Conservation (phyloP, 169 alveolate genomes). For the Plasmodium cynomolgi region DNA sequence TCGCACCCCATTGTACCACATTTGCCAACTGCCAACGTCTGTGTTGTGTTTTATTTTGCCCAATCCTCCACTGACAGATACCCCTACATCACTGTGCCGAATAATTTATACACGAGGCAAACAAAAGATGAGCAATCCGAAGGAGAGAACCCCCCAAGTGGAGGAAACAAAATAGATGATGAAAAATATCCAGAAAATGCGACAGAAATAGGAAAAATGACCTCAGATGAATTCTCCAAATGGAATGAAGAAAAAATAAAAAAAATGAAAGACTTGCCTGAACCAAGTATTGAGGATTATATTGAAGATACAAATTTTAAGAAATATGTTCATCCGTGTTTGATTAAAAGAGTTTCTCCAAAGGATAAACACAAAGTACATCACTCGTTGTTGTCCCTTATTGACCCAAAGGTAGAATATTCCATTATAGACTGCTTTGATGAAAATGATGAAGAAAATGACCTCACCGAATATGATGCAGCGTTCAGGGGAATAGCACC, state of each 20-base stretch:
- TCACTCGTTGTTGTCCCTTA: not conserved
- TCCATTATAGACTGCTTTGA: conserved; percentile 30
- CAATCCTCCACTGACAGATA: not conserved
- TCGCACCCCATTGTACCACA: not conserved
- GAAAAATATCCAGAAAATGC: not conserved
- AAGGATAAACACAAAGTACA: conserved; percentile 49
- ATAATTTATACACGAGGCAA: conserved; percentile 27
- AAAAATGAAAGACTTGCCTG: conserved; percentile 8
- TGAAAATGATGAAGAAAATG: conserved; percentile 74
- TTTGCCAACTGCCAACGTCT: not conserved
- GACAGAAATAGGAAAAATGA: not conserved
- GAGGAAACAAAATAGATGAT: not conserved
- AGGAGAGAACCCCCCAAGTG: not conserved
- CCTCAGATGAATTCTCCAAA: conserved; percentile 9
- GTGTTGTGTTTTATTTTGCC: not conserved
- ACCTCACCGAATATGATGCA: conserved; percentile 82
- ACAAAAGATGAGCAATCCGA: not conserved
- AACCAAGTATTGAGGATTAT: conserved; percentile 68
- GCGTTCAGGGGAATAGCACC: conserved; percentile 81
- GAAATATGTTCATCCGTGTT: conserved; percentile 24
- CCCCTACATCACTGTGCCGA: conserved; percentile 46
- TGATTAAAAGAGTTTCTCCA: conserved; percentile 68
- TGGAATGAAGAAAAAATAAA: not conserved
- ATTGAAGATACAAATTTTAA: conserved; percentile 41
- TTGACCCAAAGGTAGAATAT: conserved; percentile 3